phyloP scores from a whole-genome alignment of 2,329 filamentous ascomycete genomes.

The Aspergillus sp. region DNA sequence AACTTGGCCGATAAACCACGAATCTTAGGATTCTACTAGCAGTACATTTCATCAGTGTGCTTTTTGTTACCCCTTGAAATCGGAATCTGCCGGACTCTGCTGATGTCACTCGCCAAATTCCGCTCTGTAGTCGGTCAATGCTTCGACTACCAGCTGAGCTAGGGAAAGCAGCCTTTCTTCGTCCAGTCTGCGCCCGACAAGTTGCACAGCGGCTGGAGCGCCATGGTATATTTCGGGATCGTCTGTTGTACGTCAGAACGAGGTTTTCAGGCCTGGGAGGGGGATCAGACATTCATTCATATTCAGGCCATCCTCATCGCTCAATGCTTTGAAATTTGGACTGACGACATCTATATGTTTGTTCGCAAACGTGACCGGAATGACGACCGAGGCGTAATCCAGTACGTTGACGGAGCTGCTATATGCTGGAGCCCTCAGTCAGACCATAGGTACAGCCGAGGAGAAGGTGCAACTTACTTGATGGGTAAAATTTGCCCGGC shows the following conservation, averaged over 20 bases:
- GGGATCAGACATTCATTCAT: slow-evolving; percentile 7
- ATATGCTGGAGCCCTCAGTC: slow-evolving; percentile 9
- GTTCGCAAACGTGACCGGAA: slow-evolving; percentile 13
- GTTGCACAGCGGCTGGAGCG: slow-evolving; percentile 14
- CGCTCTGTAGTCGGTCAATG: slow-evolving; percentile 12
- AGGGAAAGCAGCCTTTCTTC: slow-evolving; percentile 15
- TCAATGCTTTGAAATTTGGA: slow-evolving; percentile 3
- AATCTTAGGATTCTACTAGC: slow-evolving; percentile 10
- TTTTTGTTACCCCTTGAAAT: not conserved
- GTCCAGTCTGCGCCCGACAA: slow-evolving; percentile 14
- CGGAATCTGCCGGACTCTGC: not conserved
- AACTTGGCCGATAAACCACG: not conserved
- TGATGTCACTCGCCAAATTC: not conserved
- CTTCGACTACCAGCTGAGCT: slow-evolving; percentile 13
- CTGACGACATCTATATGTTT: slow-evolving; percentile 12
- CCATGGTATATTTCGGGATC: slow-evolving; percentile 13
- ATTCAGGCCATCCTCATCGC: slow-evolving; percentile 6
- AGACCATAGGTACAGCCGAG: not conserved
- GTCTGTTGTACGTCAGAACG: slow-evolving; percentile 5
- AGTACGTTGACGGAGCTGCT: slow-evolving; percentile 14
- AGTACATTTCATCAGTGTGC: not conserved
- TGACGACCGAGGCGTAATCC: slow-evolving; percentile 13
- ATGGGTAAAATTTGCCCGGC: slow-evolving; percentile 10
- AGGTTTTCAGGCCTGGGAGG: not conserved
- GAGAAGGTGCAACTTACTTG: slow-evolving; percentile 5